Percentiles rank a stretch among this genome's conserved stretches.
Conservation (phyloP, 1,284 basidiomycete genomes). For the Cryptococcus sp. region DNA sequence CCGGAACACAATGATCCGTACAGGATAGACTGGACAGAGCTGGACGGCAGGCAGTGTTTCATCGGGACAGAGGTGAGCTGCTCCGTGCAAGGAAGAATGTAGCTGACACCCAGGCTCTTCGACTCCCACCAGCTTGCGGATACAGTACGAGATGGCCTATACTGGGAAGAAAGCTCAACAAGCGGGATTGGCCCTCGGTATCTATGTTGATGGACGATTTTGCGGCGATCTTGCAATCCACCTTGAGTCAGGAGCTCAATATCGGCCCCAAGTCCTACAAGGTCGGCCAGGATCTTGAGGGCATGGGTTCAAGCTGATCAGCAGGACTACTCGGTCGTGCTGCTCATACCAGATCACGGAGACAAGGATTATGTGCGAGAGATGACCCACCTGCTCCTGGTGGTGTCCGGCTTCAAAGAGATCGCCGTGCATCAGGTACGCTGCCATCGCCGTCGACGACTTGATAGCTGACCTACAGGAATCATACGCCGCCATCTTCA, state of each 20-base stretch:
- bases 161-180: slow-evolving; percentile 69
- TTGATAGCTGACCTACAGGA: slow-evolving; percentile 56
- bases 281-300: slow-evolving; percentile 46
- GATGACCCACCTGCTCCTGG: slow-evolving; percentile 68
- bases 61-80: slow-evolving; percentile 52
- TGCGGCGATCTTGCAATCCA: slow-evolving; percentile 60
- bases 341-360: slow-evolving; percentile 90
- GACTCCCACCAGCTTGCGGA: slow-evolving; percentile 59
- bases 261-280: slow-evolving; percentile 57
- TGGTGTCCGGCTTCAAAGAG: slow-evolving; percentile 84
- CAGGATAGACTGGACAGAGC: slow-evolving; percentile 70
- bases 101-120: slow-evolving; percentile 56
- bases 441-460: not conserved
- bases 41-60: slow-evolving; percentile 27
- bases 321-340: slow-evolving; percentile 77
- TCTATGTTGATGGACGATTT: slow-evolving; percentile 72
- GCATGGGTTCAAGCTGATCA: not conserved
- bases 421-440: slow-evolving; percentile 78
- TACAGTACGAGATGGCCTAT: slow-evolving; percentile 75
- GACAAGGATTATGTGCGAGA: slow-evolving; percentile 77
- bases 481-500: slow-evolving; percentile 87
- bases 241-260: slow-evolving; percentile 59
- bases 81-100: not conserved
- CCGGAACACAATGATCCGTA: slow-evolving; percentile 74
- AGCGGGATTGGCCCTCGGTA: slow-evolving; percentile 62